These are phyloP conservation scores for Euryodendron excelsum DNA, from an alignment of 148 eudicot genomes.

Conservation along the genomic window DNA sequence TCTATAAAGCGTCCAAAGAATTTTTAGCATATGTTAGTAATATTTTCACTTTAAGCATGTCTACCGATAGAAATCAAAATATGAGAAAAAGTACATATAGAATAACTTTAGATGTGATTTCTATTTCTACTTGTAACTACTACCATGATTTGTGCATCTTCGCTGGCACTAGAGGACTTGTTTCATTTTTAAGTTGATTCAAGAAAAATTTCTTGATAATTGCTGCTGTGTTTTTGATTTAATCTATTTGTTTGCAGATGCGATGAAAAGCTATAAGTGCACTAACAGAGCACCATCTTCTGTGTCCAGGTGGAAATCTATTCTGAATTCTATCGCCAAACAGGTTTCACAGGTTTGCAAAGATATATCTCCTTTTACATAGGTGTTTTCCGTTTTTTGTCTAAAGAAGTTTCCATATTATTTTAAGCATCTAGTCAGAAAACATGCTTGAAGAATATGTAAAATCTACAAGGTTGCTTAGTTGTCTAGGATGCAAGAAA, in stretches of 20 bases:
- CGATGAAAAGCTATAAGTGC: conserved; percentile 39
- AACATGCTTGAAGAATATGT: background rate
- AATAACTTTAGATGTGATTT: too few species aligned
- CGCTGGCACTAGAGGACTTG: background rate
- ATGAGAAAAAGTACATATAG: background rate
- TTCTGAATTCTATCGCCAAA: conserved; percentile 75
- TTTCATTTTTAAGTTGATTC: background rate
- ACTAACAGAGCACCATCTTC: conserved; percentile 36
- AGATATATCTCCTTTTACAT: background rate
- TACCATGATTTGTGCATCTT: background rate
- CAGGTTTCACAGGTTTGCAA: conserved; percentile 85
- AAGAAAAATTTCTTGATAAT: background rate
- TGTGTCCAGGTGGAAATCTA: conserved; percentile 75
- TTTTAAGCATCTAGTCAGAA: background rate
- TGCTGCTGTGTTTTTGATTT: background rate
- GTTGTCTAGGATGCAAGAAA: too few species aligned
- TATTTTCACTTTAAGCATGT: background rate
- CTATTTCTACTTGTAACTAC: too few species aligned
- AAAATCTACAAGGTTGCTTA: too few species aligned
- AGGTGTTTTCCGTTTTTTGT: background rate
- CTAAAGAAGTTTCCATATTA: background rate
- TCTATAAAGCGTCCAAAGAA: background rate
- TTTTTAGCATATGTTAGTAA: too few species aligned
- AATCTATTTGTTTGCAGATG: conserved; percentile 43
- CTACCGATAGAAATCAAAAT: background rate